phyloP scores from a whole-genome alignment of 257 asterid genomes.

The Agastache rugosa region DNA sequence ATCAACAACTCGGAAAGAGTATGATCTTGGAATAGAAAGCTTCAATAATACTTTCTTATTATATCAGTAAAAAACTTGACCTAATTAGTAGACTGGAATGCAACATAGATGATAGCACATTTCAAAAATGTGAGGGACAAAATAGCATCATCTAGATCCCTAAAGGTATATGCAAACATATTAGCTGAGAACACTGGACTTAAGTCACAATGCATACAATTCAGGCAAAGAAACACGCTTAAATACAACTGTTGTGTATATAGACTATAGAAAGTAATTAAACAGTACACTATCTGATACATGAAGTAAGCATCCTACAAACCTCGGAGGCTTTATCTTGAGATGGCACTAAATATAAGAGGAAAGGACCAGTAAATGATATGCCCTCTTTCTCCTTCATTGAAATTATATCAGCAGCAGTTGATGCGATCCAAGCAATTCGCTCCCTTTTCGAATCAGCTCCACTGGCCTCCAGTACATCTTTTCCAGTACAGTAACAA shows the following conservation, averaged over 20 bases:
- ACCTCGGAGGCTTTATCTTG: constrained; percentile 85
- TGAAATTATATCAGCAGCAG: constrained; percentile 78
- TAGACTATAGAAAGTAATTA: background rate
- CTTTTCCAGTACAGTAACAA: constrained; percentile 60
- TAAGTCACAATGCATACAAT: background rate
- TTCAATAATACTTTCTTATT: background rate
- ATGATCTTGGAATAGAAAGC: background rate
- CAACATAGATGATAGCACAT: background rate
- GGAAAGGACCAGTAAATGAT: constrained; percentile 67
- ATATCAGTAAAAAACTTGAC: background rate
- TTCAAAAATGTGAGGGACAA: background rate
- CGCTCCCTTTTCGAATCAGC: constrained; percentile 58
- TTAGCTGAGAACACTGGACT: background rate
- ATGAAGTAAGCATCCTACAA: constrained; percentile 24
- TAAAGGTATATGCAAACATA: background rate
- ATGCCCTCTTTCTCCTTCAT: constrained; percentile 76
- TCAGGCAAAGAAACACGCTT: constrained; percentile 1
- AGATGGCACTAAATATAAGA: constrained; percentile 80
- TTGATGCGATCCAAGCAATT: constrained; percentile 89
- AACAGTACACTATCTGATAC: background rate
- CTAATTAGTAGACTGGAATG: background rate
- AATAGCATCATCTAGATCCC: background rate
- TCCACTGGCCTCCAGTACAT: constrained; percentile 66
- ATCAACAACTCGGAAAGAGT: background rate
- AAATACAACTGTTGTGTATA: background rate